Evolutionary conservation across 2,329 filamentous ascomycete genomes (phyloP).

Genomic region (Leptographium wingfieldii): DNA sequence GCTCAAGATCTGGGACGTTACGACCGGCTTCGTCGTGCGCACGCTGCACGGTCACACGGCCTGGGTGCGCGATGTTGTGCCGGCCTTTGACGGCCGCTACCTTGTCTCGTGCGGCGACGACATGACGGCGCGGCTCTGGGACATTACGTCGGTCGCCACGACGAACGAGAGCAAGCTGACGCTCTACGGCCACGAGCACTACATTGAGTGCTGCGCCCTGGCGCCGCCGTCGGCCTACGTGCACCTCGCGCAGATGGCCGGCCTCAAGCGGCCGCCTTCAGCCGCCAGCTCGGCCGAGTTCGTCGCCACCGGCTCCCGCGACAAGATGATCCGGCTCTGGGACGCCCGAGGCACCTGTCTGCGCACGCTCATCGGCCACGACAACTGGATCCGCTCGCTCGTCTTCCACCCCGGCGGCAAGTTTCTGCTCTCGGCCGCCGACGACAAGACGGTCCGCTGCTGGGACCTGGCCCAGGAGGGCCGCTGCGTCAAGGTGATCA

Average conservation of each 20-base stretch:
- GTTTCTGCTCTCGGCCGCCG: conserved; percentile 72
- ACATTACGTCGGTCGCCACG: conserved; percentile 47
- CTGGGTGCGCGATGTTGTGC: conserved; percentile 83
- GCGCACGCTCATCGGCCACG: conserved; percentile 75
- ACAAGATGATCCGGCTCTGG: conserved; percentile 87
- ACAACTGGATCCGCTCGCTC: conserved; percentile 83
- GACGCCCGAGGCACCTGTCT: conserved; percentile 73
- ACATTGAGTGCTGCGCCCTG: conserved; percentile 74
- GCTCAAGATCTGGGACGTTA: conserved; percentile 82
- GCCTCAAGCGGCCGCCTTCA: conserved; percentile 69
- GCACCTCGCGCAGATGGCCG: conserved; percentile 65
- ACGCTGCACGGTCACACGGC: conserved; percentile 77
- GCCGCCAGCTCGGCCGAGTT: conserved; percentile 69
- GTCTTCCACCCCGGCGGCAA: conserved; percentile 88
- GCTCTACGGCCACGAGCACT: conserved; percentile 76
- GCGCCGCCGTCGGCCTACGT: conserved; percentile 68
- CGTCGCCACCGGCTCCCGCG: conserved; percentile 75
- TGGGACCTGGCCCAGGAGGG: conserved; percentile 90
- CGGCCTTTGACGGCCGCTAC: conserved; percentile 72
- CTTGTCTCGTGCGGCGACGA: conserved; percentile 76
- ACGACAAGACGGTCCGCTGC: conserved; percentile 86
- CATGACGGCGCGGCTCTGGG: conserved; percentile 72
- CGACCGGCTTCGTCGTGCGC: conserved; percentile 82
- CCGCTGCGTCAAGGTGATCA: conserved; percentile 73
- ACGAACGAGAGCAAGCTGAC: conserved; percentile 59